These are phyloP conservation scores for Hericium erinaceus DNA, from an alignment of 768 basidiomycete genomes.

Conservation along the genomic window DNA sequence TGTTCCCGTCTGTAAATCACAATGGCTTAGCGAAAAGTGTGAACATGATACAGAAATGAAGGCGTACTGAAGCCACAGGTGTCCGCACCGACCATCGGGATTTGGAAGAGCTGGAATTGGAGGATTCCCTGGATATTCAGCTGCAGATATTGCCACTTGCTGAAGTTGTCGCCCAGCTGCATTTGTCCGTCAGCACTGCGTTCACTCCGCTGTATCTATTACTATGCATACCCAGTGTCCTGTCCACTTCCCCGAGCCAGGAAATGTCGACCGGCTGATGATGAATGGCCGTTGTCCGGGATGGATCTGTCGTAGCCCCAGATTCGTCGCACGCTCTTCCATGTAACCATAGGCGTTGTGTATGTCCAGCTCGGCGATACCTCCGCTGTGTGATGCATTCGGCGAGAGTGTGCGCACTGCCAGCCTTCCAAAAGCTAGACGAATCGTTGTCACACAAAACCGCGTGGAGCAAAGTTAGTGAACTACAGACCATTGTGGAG, in stretches of 20 bases:
- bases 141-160: constrained; percentile 65
- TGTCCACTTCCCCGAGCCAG: constrained; percentile 59
- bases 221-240: constrained; percentile 53
- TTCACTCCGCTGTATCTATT: background rate
- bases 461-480: background rate
- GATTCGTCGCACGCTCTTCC: constrained; percentile 59
- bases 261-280: constrained; percentile 62
- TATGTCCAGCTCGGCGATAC: constrained; percentile 53
- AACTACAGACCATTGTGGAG: constrained; percentile 55
- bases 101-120: constrained; percentile 78
- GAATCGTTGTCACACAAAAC: background rate
- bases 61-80: constrained; percentile 55
- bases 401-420: constrained; percentile 50
- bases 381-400: constrained; percentile 61
- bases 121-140: constrained; percentile 66
- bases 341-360: constrained; percentile 68
- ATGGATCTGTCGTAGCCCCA: constrained; percentile 43
- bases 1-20: constrained; percentile 37
- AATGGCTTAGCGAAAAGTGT: background rate
- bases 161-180: constrained; percentile 73
- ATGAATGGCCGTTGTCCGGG: constrained; percentile 61
- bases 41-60: constrained; percentile 5
- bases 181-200: background rate
- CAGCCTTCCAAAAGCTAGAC: constrained; percentile 41
- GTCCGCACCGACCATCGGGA: constrained; percentile 79